Evolutionary conservation across 2,329 filamentous ascomycete species (phyloP).

Genomic region (Sporothrix brasiliensis): DNA sequence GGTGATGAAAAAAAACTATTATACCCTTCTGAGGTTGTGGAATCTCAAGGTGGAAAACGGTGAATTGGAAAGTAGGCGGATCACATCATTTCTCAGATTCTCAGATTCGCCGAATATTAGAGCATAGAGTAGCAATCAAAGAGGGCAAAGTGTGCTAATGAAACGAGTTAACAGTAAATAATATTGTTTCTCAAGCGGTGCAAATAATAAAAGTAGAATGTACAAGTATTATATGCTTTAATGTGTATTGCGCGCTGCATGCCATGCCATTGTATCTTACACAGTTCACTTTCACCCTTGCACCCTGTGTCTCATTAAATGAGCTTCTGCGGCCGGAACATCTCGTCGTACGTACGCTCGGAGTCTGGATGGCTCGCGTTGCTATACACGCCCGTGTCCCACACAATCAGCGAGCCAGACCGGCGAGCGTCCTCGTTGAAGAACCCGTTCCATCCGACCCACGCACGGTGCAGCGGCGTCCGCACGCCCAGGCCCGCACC

Average conservation of each 20-base stretch:
- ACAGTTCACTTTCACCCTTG: neutral
- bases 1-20: slow-evolving; percentile 21
- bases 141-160: too few relatives aligned
- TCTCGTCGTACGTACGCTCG: slow-evolving; percentile 23
- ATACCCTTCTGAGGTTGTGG: slow-evolving; percentile 16
- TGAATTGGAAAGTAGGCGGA: neutral
- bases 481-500: slow-evolving; percentile 49
- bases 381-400: slow-evolving; percentile 53
- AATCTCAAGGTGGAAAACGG: slow-evolving; percentile 3
- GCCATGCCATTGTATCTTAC: neutral
- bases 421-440: slow-evolving; percentile 66
- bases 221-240: neutral
- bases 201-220: neutral
- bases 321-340: neutral
- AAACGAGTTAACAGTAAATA: neutral
- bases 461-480: slow-evolving; percentile 50
- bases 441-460: slow-evolving; percentile 62
- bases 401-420: slow-evolving; percentile 60
- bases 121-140: too few relatives aligned
- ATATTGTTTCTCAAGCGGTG: too few relatives aligned
- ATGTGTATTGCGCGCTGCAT: neutral
- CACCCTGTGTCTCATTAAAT: neutral
- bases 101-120: neutral
- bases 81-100: neutral
- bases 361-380: slow-evolving; percentile 36